Evolutionary conservation across 2,329 filamentous ascomycete genomes (phyloP), one percentile per base, ranked within the genome.

Genomic region (Harringtonia aguacate): DNA sequence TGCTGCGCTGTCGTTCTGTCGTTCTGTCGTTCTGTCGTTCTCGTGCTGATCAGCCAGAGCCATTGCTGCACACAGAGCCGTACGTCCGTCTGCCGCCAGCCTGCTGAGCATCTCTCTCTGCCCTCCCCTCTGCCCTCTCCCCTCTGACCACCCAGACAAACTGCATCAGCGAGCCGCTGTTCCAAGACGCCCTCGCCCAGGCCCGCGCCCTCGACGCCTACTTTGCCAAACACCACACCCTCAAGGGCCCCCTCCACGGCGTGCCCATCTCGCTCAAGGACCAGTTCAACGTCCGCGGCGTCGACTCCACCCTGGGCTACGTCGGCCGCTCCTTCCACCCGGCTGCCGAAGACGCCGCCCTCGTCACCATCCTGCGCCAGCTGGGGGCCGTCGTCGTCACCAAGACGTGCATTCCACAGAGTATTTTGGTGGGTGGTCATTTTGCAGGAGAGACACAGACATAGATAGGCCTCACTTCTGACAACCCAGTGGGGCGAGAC

Each of bases 161-260:
- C n/a, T n/a, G 68, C 47, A 53, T 70, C 14, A 70, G 68, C 0
- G 65, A 68, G 51, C 50, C 67, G 8, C 53, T 65, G 7, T 61
- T 62, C 1, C 49, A 54, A 20, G 48, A 53, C 36, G 60, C 62
- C 14, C 48, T 65, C 15, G 29, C 45, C 18, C 53, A 55, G 1
- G 61, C 63, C 2, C 39, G 47, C 18, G 53, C 53, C 21, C 56
- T 65, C 12, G 63, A 66, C 48, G 37, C 44, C 6, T 53, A 58
- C 37, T 48, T 59, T 8, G 43, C 49, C 12, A 39, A n/a, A n/a
- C n/a, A n/a, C n/a, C n/a, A 47, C 6, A 48, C 58, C 39, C 51
- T 51, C 39, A 56, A 50, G n/a, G 60, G 60, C 0, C 61, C 63
- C 5, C 52, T 66, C 3, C 60, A 64, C 44, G 63, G 62, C 22